Base-by-base conservation (phyloP, 2,329 filamentous ascomycete genomes). In the Madurella fahalii region DNA sequence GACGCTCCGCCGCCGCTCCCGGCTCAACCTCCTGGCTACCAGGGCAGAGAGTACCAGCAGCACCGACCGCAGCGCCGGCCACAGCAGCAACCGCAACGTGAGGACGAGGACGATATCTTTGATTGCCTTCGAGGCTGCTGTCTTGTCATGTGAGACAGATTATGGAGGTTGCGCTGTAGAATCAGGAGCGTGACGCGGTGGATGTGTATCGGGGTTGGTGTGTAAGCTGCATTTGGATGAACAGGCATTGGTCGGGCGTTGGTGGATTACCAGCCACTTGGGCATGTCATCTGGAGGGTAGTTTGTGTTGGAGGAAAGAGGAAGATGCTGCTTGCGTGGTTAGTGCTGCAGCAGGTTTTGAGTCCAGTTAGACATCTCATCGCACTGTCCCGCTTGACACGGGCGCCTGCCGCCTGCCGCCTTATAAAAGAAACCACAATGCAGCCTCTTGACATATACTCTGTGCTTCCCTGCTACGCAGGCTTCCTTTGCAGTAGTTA, bases 141-240 rank as follows among this genome's bases (percentile, higher is more conserved):
- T 74, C 74, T 82, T 40, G 81, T 93, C 64, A 92, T 92, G 88
- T 93, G 75, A 74, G 17, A 1, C 31, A 31, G 25, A 13, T 45
- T 2, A 13, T 4, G 41, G n/a, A 5, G 30, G n/a, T 5, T 17
- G 7, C 4, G 4, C 12, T 20, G 47, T 18, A 30, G 45, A 8
- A 12, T n/a, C 18, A 9, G 16, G 44, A 18, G 9, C n/a, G 3
- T 20, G 13, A 11, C 13, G 25, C 5, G 11, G 11, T 20, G 51
- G 20, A 37, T n/a, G 2, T 47, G 17, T 7, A 25, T 41, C 17
- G 40, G 47, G 20, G 41, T 17, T n/a, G 15, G 17, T 18, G 34
- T 25, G 2, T 31, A 13, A 39, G 32, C 25, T 39, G 17, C 8
- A 20, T 37, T 18, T 40, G 11, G 17, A 18, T 31, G 47, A 17